phyloP scores from a whole-genome alignment of 2,329 filamentous ascomycete genomes.

The Penicillium sp. region DNA sequence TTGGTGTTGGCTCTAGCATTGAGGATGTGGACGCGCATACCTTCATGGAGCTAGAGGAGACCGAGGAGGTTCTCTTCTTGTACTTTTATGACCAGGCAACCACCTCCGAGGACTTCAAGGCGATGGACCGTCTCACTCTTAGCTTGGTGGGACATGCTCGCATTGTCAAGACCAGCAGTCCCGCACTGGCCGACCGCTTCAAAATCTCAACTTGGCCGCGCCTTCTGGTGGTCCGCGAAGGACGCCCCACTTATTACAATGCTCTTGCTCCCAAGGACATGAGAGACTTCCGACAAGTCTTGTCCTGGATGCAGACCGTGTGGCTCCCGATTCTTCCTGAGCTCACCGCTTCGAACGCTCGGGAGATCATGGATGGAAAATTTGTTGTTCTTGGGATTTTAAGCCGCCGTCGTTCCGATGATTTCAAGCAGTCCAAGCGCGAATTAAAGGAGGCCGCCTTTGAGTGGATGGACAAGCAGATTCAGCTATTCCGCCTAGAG shows the following conservation, averaged over 20 bases:
- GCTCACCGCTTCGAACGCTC: constrained; percentile 83
- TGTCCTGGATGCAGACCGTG: constrained; percentile 92
- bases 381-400: constrained; percentile 91
- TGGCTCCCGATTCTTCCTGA: constrained; percentile 97
- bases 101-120: constrained; percentile 84
- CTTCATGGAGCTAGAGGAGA: constrained; percentile 82
- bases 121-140: constrained; percentile 80
- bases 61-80: constrained; percentile 91
- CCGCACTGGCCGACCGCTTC: constrained; percentile 72
- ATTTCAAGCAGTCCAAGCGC: constrained; percentile 73
- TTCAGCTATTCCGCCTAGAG: constrained; percentile 86
- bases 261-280: constrained; percentile 86
- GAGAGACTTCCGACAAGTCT: constrained; percentile 76
- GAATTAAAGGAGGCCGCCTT: constrained; percentile 94
- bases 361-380: constrained; percentile 92
- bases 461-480: constrained; percentile 98
- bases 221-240: constrained; percentile 82
- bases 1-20: constrained; percentile 73
- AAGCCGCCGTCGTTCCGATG: constrained; percentile 72
- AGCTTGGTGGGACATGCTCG: constrained; percentile 88
- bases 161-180: constrained; percentile 85
- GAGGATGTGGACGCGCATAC: constrained; percentile 72
- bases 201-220: constrained; percentile 98
- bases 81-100: constrained; percentile 98
- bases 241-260: constrained; percentile 84